phyloP scores from a whole-genome alignment of 2,329 filamentous ascomycete species.

The Trichocomaceae sp. region DNA sequence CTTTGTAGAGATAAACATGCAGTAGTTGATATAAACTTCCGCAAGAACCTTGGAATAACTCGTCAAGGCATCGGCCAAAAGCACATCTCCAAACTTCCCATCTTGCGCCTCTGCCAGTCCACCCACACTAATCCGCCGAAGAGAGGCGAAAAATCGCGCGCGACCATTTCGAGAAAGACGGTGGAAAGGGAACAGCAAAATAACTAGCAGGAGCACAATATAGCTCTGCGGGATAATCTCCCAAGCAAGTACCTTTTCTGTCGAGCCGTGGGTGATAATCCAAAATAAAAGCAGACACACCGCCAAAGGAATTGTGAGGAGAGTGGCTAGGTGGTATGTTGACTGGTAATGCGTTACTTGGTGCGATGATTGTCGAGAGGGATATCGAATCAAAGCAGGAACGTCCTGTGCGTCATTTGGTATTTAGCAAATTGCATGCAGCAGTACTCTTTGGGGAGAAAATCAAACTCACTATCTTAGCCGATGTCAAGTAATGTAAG shows the following conservation, averaged over 20 bases:
- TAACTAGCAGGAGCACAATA: constrained; percentile 62
- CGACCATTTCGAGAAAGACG: constrained; percentile 64
- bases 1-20: constrained; percentile 75
- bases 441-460: no score
- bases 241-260: constrained; percentile 64
- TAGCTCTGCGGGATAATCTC: constrained; percentile 83
- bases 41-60: constrained; percentile 89
- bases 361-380: constrained; percentile 61
- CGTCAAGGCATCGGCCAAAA: constrained; percentile 89
- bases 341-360: constrained; percentile 72
- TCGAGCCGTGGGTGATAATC: constrained; percentile 65
- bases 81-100: constrained; percentile 89
- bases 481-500: constrained; percentile 72
- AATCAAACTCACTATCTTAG: constrained; percentile 58
- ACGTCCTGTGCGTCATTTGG: constrained; percentile 54
- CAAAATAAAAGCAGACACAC: constrained; percentile 76
- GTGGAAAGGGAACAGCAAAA: constrained; percentile 68
- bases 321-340: constrained; percentile 75
- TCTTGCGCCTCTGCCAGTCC: constrained; percentile 80
- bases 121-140: constrained; percentile 74
- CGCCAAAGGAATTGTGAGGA: constrained; percentile 65
- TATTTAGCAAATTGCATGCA: background rate
- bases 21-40: constrained; percentile 80
- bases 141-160: constrained; percentile 64
- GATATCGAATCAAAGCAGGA: constrained; percentile 78